Conservation (phyloP, 108 stramenopile species). For the Aureococcus anophagefferens region DNA sequence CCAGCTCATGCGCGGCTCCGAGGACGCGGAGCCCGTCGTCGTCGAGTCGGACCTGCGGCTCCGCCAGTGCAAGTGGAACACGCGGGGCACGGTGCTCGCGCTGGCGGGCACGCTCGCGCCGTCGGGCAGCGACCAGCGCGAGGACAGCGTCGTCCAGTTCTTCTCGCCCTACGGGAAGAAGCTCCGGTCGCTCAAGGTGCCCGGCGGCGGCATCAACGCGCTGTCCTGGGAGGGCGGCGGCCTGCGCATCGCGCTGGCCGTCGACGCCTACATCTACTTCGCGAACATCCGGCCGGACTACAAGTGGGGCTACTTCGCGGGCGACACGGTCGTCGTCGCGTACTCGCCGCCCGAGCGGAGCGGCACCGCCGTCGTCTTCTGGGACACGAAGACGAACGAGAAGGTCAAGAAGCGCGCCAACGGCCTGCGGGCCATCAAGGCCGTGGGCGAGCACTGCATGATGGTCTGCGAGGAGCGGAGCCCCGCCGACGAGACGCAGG, state of each 20-base stretch:
- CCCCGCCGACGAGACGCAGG: slow-evolving; percentile 8
- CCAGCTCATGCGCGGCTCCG: slow-evolving; percentile 15
- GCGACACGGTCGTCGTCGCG: slow-evolving; percentile 35
- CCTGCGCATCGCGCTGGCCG: slow-evolving; percentile 46
- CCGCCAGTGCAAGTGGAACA: slow-evolving; percentile 35
- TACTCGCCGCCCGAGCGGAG: slow-evolving; percentile 31
- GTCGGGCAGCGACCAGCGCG: not conserved
- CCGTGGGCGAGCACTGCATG: slow-evolving; percentile 15
- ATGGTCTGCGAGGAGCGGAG: slow-evolving; percentile 2
- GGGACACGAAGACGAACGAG: slow-evolving; percentile 39
- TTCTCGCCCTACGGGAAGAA: slow-evolving; percentile 19
- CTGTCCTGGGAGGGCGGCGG: slow-evolving; percentile 53
- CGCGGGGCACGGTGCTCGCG: slow-evolving; percentile 39
- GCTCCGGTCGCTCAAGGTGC: slow-evolving; percentile 25
- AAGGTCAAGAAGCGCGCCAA: slow-evolving; percentile 13
- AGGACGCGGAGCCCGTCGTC: slow-evolving; percentile 23
- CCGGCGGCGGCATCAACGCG: slow-evolving; percentile 31
- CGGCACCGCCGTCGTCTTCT: slow-evolving; percentile 36
- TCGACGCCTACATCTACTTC: slow-evolving; percentile 53
- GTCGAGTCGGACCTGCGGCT: slow-evolving; percentile 36
- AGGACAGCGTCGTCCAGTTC: slow-evolving; percentile 20
- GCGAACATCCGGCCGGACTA: slow-evolving; percentile 53
- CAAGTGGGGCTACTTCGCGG: slow-evolving; percentile 30
- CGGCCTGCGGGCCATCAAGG: slow-evolving; percentile 12
- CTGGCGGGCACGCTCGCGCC: slow-evolving; percentile 25